Base-by-base conservation (phyloP, 495 filamentous ascomycete species). In the Aspergillus affinis region DNA sequence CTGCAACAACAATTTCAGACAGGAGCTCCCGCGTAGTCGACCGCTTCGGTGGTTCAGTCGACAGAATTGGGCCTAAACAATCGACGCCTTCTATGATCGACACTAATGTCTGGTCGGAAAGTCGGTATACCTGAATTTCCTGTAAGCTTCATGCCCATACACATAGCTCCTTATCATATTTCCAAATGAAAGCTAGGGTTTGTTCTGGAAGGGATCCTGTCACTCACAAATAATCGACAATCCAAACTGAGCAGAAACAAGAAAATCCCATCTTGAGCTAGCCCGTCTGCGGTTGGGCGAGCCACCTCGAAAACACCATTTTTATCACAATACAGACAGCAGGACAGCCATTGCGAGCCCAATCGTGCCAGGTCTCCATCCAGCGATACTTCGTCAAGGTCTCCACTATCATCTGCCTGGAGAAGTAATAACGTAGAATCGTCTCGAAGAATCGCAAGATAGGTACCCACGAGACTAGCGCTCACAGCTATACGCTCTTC, bases 391-490 rank as follows among this genome's bases (percentile, higher is more conserved):
- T 96, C 91, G 65, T 97, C 94, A 26, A 99, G 75, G 55, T 98
- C 94, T 20, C 91, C 87, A 66, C 81, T 87, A 29, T 84, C 84
- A 69, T 93, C 90, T 19, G 88, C 86, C 69, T 88, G 81, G 20
- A 92, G 85, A 27, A 98, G 78, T 45, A 88, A 82, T 9, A 90
- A 79, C 52, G 88, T 92, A 0, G 82, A 83, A 70, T 97, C 92
- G 58, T 96, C 90, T 57, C 90, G 82, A 47, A 97, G 69, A 4
- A 99, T 82, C 2, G 96, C 77, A n/a, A 99, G 67, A 68, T 90
- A 97, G 6, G 92, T 92, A 67, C 97, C 94, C 13, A 82, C 80
- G 64, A 98, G 90, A 71, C 89, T 94, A n/a, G 89, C 88, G 65
- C 83, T 90, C 46, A 91, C 75, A 26, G 93, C 87, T 44, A 85